These are phyloP conservation scores for Sporothrix phasma DNA, from an alignment of 2,329 filamentous ascomycete genomes.

Conservation along the genomic window DNA sequence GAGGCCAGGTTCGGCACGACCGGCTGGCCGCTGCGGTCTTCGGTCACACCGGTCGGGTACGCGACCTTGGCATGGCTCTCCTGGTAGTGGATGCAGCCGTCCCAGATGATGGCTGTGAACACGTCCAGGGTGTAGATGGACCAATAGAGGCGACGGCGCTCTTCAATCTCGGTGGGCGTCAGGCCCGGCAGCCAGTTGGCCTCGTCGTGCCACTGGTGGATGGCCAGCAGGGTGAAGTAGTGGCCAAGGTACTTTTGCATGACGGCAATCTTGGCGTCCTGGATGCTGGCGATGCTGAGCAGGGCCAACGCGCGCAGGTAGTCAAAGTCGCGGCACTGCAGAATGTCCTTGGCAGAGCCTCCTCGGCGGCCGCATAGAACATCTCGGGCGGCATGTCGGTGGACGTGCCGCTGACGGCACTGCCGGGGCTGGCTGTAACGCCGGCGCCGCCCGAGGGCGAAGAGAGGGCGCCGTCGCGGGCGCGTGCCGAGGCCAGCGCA, in stretches of 20 bases:
- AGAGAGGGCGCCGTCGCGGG: conserved; percentile 20
- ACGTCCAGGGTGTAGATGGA: conserved; percentile 48
- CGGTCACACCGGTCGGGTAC: conserved; percentile 32
- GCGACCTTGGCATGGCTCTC: conserved; percentile 37
- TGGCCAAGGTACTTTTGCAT: conserved; percentile 23
- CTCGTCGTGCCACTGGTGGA: conserved; percentile 24
- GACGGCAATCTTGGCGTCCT: conserved; percentile 21
- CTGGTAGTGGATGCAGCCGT: conserved; percentile 34
- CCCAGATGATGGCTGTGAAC: conserved; percentile 43
- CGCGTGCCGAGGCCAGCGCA: conserved; percentile 20
- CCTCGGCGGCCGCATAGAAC: conserved; percentile 21
- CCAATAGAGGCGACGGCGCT: conserved; percentile 34
- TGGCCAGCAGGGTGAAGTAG: conserved; percentile 22
- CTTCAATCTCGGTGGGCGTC: conserved; percentile 17
- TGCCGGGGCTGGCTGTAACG: conserved; percentile 7
- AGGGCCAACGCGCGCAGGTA: conserved; percentile 21
- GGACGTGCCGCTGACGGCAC: background rate
- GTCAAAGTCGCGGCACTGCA: conserved; percentile 21
- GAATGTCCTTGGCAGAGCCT: conserved; percentile 20
- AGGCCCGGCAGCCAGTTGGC: conserved; percentile 20
- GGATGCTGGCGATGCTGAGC: conserved; percentile 21
- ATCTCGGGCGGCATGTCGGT: conserved; percentile 19
- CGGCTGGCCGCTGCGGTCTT: background rate
- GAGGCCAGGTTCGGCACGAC: background rate
- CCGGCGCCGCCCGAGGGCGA: background rate